Percentiles rank a stretch among this genome's conserved stretches.
phyloP scores from a whole-genome alignment of 306 rosid species.

The Medicago ruthenica region DNA sequence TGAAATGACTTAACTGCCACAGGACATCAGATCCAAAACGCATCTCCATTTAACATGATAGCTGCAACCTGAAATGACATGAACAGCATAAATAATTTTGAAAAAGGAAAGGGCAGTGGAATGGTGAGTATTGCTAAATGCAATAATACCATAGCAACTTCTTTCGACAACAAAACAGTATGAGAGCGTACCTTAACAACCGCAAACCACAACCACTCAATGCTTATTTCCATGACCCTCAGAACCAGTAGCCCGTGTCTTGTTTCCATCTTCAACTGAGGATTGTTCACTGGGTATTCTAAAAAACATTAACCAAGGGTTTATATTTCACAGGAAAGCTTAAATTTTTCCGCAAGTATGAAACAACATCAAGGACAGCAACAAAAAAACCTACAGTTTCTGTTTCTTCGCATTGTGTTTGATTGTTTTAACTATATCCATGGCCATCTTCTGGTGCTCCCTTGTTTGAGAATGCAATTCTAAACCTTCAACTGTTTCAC shows the following conservation, averaged over 20 bases:
- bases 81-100: slow-evolving; percentile 60
- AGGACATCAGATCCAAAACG: slow-evolving; percentile 73
- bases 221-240: slow-evolving; percentile 75
- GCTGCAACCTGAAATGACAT: slow-evolving; percentile 88
- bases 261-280: slow-evolving; percentile 69
- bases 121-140: slow-evolving; percentile 57
- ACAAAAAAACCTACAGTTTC: slow-evolving; percentile 64
- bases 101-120: slow-evolving; percentile 44
- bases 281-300: slow-evolving; percentile 69
- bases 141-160: slow-evolving; percentile 61
- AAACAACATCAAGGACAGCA: slow-evolving; percentile 27
- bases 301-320: slow-evolving; percentile 34
- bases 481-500: slow-evolving; percentile 95
- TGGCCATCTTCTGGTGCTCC: slow-evolving; percentile 93
- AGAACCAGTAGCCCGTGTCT: slow-evolving; percentile 51
- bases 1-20: slow-evolving; percentile 82
- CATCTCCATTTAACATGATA: slow-evolving; percentile 71
- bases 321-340: slow-evolving; percentile 25
- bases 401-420: slow-evolving; percentile 88
- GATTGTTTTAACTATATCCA: slow-evolving; percentile 90
- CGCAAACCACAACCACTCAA: slow-evolving; percentile 52
- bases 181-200: slow-evolving; percentile 42
- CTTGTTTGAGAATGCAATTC: slow-evolving; percentile 93
- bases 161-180: slow-evolving; percentile 51
- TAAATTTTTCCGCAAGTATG: not conserved